phyloP scores from a whole-genome alignment of 2,329 filamentous ascomycete genomes.

The Macrophomina tecta region DNA sequence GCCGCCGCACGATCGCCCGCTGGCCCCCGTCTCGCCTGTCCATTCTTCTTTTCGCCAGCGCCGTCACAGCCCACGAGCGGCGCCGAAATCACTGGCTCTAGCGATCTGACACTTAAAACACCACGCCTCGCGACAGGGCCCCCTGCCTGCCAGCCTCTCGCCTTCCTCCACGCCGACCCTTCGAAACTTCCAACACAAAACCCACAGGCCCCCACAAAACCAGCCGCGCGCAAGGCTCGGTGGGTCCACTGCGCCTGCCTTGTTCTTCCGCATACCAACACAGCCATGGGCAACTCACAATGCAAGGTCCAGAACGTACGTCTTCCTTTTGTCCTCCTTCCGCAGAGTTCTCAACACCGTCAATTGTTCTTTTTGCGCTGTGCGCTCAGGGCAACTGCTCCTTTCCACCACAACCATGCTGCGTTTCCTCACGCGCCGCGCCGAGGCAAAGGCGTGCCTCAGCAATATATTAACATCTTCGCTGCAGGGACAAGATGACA shows the following conservation, averaged over 20 bases:
- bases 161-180: background rate
- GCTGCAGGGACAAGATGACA: constrained; percentile 40
- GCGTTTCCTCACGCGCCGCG: background rate
- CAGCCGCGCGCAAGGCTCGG: constrained; percentile 18
- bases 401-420: background rate
- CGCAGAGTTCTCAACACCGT: background rate
- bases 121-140: background rate
- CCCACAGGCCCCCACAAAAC: constrained; percentile 10
- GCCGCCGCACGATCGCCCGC: constrained; percentile 1
- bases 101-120: constrained; percentile 23
- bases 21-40: constrained; percentile 13
- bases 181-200: background rate
- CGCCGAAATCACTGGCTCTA: constrained; percentile 15
- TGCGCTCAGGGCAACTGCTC: background rate
- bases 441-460: background rate
- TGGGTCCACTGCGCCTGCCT: background rate
- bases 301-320: constrained; percentile 5
- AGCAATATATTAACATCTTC: constrained; percentile 6
- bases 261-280: background rate
- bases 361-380: background rate
- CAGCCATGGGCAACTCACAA: constrained; percentile 7
- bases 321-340: background rate
- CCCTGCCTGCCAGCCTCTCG: constrained; percentile 11
- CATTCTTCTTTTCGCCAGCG: constrained; percentile 8
- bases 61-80: constrained; percentile 15